These are phyloP conservation scores for Sophora flavescens DNA, from an alignment of 306 rosid species.

Conservation along the genomic window DNA sequence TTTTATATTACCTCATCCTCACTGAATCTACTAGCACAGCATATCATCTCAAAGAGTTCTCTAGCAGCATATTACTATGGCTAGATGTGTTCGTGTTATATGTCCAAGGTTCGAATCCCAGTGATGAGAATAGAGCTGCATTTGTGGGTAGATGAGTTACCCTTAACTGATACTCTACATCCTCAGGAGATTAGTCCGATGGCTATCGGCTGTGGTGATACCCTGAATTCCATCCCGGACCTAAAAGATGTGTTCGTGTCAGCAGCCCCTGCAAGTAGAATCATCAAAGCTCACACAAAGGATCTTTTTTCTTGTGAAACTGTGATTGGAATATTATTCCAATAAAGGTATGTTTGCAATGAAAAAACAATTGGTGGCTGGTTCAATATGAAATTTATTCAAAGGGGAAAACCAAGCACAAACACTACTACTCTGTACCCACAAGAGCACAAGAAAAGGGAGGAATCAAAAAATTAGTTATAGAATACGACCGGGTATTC, in stretches of 20 bases:
- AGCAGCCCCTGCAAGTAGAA: conserved; percentile 64
- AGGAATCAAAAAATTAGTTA: background rate
- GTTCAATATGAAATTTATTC: conserved; percentile 3
- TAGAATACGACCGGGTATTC: too few relatives aligned
- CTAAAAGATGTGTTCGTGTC: conserved; percentile 88
- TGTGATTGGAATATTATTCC: background rate
- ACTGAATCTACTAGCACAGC: conserved; percentile 82
- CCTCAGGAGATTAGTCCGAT: too few relatives aligned
- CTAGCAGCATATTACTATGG: too few relatives aligned
- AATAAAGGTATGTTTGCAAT: background rate
- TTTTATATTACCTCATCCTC: conserved; percentile 81
- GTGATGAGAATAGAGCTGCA: too few relatives aligned
- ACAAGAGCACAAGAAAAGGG: background rate
- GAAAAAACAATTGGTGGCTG: background rate
- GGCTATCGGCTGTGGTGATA: too few relatives aligned
- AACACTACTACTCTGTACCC: background rate
- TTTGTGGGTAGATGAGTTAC: too few relatives aligned
- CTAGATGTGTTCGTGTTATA: too few relatives aligned
- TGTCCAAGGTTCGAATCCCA: too few relatives aligned
- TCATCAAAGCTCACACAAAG: conserved; percentile 40
- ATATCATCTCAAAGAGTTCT: too few relatives aligned
- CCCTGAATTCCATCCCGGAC: too few relatives aligned
- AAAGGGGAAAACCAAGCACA: conserved; percentile 2
- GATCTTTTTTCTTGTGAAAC: background rate
- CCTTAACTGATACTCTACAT: too few relatives aligned